Base-by-base conservation (phyloP, 495 filamentous ascomycete species). In the Bathelium albidoporum region DNA sequence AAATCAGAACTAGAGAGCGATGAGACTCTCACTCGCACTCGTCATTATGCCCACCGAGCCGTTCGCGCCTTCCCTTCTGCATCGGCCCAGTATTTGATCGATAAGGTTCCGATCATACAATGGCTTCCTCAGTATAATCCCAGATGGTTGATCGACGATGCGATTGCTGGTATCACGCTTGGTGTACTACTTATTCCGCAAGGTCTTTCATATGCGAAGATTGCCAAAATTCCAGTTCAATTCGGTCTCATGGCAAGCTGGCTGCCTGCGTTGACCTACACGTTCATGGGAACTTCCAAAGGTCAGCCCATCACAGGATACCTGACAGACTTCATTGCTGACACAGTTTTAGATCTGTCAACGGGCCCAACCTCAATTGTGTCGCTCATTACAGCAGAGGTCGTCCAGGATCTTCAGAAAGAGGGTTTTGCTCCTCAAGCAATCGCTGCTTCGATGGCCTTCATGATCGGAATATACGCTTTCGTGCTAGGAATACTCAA, bases 261-360 rank as follows among this genome's bases (percentile, higher is more conserved):
- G 81, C 65, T 82, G 24, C 80, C 81, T 1, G 73, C 76, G 18
- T 70, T 74, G 14, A 68, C 82, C 14, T 80, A 80, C 62, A 74
- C 79, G 2, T 74, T 83, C 45, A 82, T 83, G 77, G 81, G 80
- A 2, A 81, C 80, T 2, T 80, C 80, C 14, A 82, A 83, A 63
- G 80, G 81, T 79, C 64, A 62, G 72, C 58, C n/a, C 32, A 53
- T 12, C n/a, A 45, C 41, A 31, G 22, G 32, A 2, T 12, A 26
- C 20, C 36, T 59, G 18, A 26, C 36, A 26, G 1, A 11, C 12
- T 1, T 26, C 32, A 20, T 39, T 31, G 41, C 67, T 71, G 32
- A 67, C 24, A 41, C 39, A 1, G 7, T 16, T 20, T 12, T 58
- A 80, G 80, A 82, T 62, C 58, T 81, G 22, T 79, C 78, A 7